Base-by-base conservation (phyloP, 2,329 filamentous ascomycete genomes). In the Setomelanomma holmii region DNA sequence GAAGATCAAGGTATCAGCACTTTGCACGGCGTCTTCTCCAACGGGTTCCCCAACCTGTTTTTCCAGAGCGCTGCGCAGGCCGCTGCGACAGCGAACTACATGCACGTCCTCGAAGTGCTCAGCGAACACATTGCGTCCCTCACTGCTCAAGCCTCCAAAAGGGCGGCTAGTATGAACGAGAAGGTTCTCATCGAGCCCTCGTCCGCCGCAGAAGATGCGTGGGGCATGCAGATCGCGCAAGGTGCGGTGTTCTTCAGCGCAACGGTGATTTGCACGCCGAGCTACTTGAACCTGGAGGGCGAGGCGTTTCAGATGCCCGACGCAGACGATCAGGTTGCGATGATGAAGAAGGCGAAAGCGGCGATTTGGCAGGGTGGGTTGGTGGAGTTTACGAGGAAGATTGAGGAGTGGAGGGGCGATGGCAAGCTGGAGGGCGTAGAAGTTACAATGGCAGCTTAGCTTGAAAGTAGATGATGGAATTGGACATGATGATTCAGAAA, bases 1-100 rank as follows among this genome's bases (percentile, higher is more conserved):
- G 81, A 79, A 55, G 61, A 69, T 12, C 60, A 73, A 1, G 80
- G 78, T 0, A 53, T 78, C 0, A 60, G 72, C 1, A 64, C 79
- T 0, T 71, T 86, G 0, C 84, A 86, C 66, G 58, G 63, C 8
- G 34, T 57, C 20, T 39, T 49, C 10, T 46, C 58, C 1, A 46
- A 60, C 24, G 56, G 50, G 12, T 66, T 58, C 38, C 63, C 63
- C 5, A 64, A 64, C 30, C 51, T 66, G 7, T 61, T 66, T 45
- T 54, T 52, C 8, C 48, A 47, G n/a, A 40, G 34, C 21, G 35
- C 40, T 3, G 17, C 20, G 2, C 55, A 58, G 42, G 49, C 22
- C 11, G 48, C 22, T 17, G 42, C 40, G 4, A 50, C 51, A 1
- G 45, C 40, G 21, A 58, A 52, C 30, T 53, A 52, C 35, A 14